phyloP scores from a whole-genome alignment of 768 basidiomycete genomes.

The Cystofilobasidium bisporidii region DNA sequence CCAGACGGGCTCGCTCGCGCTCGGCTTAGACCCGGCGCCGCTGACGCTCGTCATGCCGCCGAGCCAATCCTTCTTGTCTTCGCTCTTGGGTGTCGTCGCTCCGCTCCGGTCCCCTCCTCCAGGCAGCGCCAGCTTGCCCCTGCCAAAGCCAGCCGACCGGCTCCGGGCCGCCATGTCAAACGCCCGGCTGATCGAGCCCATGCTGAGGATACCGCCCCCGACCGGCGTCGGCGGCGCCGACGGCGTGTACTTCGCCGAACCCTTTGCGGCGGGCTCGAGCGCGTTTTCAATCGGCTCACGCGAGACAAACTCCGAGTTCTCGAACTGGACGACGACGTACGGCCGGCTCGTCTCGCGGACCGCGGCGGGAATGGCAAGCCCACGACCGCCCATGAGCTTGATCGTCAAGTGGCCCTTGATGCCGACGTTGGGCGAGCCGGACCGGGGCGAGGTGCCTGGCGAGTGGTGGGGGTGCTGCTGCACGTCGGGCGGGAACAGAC shows the following conservation, averaged over 20 bases:
- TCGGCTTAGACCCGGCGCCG: constrained; percentile 28
- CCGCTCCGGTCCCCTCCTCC: constrained; percentile 26
- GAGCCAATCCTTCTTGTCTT: constrained; percentile 21
- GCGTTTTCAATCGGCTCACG: constrained; percentile 75
- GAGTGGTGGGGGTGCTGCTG: background rate
- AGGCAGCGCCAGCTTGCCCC: constrained; percentile 21
- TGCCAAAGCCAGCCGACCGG: constrained; percentile 15
- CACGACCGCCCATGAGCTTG: constrained; percentile 85
- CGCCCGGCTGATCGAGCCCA: constrained; percentile 26
- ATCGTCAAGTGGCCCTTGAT: constrained; percentile 67
- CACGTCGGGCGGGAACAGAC: constrained; percentile 29
- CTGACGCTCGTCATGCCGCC: constrained; percentile 4
- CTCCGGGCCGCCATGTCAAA: constrained; percentile 28
- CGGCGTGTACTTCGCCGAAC: constrained; percentile 53
- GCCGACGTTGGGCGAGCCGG: constrained; percentile 31
- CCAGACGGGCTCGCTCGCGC: constrained; percentile 84
- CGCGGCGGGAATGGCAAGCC: constrained; percentile 55
- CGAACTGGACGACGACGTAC: constrained; percentile 95
- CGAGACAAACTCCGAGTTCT: constrained; percentile 96
- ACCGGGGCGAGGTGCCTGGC: background rate
- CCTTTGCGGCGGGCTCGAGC: constrained; percentile 75
- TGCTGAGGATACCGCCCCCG: constrained; percentile 23
- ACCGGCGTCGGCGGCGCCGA: constrained; percentile 19
- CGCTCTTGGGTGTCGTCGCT: constrained; percentile 29
- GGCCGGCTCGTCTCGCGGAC: constrained; percentile 34